Base-by-base conservation (phyloP, 495 filamentous ascomycete species). In the Echria macrotheca region DNA sequence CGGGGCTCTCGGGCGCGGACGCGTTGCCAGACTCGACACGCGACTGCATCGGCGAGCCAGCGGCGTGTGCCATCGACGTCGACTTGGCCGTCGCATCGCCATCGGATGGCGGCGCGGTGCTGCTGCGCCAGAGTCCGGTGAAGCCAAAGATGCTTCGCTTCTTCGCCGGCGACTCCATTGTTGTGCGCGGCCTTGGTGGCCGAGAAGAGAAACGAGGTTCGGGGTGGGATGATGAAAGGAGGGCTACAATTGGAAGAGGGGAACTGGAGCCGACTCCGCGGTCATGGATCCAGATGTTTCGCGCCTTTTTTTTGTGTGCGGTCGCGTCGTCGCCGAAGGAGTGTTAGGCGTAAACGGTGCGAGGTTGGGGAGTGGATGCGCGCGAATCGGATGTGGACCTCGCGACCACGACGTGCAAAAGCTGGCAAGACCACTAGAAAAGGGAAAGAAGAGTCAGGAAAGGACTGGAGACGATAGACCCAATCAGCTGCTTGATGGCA, bases 61-160 rank as follows among this genome's bases (percentile, higher is more conserved):
- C 36, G 15, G 51, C 47, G 1, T 44, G 41, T 18, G 52, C 26
- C 40, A 46, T 56, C 14, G 39, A 24, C 18, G 48, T 3, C 1
- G 44, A 18, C 5, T 47, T 22, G 4, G 22, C n/a, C 14, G 49
- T 58, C 11, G 31, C 26, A 33, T 58, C 44, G 5, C 33, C 28
- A 14, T 54, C 52, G 28, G 45, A 45, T 17, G 59, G 6, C 12
- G 64, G 49, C 26, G 56, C 38, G 9, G 54, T 21, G 29, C 57
- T 55, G 37, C 54, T 52, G 38, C 56, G 61, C 9, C 58, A 65
- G 36, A 67, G 47, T 26, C 40, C 29, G 8, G 52, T 44, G 43
- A 63, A 45, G 53, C 61, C 60, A 44, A 65, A 61, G 47, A 65
- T 45, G 52, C 59, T 51, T 35, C 55, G 54, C 53, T 59, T 65